A percentile compares a stretch with the other conserved stretches of the same genome.
Conservation (phyloP, 2,329 filamentous ascomycete genomes). For the Lachnellula occidentalis region DNA sequence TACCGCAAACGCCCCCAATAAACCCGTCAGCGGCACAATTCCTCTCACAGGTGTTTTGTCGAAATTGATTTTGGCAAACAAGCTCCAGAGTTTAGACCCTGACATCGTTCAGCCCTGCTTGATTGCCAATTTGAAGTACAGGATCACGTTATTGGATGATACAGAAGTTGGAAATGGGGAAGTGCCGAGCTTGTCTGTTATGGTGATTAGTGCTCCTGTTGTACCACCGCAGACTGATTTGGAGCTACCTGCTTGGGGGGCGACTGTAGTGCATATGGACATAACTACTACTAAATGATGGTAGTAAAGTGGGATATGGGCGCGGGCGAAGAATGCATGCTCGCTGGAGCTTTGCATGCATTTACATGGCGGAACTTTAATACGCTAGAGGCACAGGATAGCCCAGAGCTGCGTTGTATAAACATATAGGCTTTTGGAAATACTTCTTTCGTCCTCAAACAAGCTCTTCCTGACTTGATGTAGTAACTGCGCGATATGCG, state of each 20-base stretch:
- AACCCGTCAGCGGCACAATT: constrained; percentile 36
- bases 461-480: too few species aligned
- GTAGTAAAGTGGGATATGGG: too few species aligned
- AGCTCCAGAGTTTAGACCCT: constrained; percentile 29
- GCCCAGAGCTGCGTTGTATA: too few species aligned
- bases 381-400: too few species aligned
- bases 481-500: too few species aligned
- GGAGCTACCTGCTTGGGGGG: constrained; percentile 16
- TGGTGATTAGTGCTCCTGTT: constrained; percentile 21
- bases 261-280: constrained; percentile 13
- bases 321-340: too few species aligned
- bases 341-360: too few species aligned
- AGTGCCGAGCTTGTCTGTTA: constrained; percentile 23
- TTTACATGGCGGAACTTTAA: too few species aligned
- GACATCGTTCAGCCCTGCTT: constrained; percentile 25
- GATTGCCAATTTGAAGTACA: constrained; percentile 22
- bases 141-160: constrained; percentile 20
- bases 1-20: constrained; percentile 6
- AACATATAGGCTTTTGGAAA: too few species aligned
- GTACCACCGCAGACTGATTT: constrained; percentile 5
- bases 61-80: constrained; percentile 21
- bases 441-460: too few species aligned
- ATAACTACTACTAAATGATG: neutral
- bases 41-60: constrained; percentile 40
- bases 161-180: constrained; percentile 14